These are phyloP conservation scores for Suillus alpinus DNA, from an alignment of 768 basidiomycete species.

Conservation along the genomic window DNA sequence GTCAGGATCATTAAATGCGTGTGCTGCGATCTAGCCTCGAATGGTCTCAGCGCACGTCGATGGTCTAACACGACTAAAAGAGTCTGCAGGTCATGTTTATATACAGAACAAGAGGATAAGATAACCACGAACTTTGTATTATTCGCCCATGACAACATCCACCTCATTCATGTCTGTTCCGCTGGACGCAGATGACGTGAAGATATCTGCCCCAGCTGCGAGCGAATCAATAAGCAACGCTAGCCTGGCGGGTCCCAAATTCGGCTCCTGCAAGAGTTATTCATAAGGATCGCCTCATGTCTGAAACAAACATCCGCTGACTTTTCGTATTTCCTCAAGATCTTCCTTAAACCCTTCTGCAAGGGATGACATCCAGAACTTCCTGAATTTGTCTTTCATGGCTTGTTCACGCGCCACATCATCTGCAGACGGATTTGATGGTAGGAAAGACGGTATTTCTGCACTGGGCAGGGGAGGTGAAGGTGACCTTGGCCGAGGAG, in stretches of 20 bases:
- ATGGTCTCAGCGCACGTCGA: not conserved
- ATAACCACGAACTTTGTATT: not conserved
- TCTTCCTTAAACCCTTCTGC: constrained; percentile 83
- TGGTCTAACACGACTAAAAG: not conserved
- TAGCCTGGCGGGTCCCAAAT: constrained; percentile 64
- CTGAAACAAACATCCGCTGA: constrained; percentile 25
- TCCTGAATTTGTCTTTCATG: constrained; percentile 67
- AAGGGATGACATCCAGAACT: constrained; percentile 85
- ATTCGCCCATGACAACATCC: constrained; percentile 61
- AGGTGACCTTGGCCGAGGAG: constrained; percentile 20
- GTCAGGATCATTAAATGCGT: not conserved
- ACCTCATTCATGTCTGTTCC: constrained; percentile 56
- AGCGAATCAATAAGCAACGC: constrained; percentile 79
- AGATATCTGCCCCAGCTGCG: constrained; percentile 75
- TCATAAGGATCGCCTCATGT: constrained; percentile 23
- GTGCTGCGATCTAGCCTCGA: too few species aligned
- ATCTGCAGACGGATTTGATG: constrained; percentile 28
- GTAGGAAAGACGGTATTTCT: constrained; percentile 58
- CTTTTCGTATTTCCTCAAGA: constrained; percentile 81
- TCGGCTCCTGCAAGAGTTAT: constrained; percentile 50
- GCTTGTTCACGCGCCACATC: constrained; percentile 44
- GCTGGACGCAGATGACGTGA: constrained; percentile 41
- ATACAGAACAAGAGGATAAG: not conserved
- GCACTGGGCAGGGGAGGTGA: constrained; percentile 17
- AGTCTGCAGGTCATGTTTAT: not conserved